Evolutionary conservation across 345 rosid genomes (phyloP), one percentile per base, ranked within the genome.

Genomic region (Aquilaria sinensis): DNA sequence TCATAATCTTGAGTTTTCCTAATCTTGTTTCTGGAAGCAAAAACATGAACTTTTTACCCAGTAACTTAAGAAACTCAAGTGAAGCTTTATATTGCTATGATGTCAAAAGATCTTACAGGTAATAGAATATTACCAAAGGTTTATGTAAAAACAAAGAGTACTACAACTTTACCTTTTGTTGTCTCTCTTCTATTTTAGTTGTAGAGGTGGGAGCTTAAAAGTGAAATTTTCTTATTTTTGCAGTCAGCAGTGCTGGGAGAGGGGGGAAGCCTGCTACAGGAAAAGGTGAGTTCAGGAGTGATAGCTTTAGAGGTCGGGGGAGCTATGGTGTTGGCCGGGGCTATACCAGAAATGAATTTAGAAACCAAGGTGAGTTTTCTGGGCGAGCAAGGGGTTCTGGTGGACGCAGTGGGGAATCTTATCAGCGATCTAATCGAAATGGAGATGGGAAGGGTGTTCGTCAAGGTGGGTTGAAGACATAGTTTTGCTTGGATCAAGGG

Each of bases 351-450:
- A 75, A 53, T 47, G 91, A 85, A 68, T 85, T 71, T 72, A 85
- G 88, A 77, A 72, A 62, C 73, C 90, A 78, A 65, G 88, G 85
- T 16, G 92, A 84, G 56, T 85, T 70, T 68, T 74, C 87, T 2
- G 87, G 80, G 60, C 77, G 92, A 70, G 82, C 86, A 9, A 87
- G 73, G 78, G 88, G 89, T 66, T 69, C 80, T 31, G 68, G 72
- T 57, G 85, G 83, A 15, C 77, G 85, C 29, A 65, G 64, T 47
- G 85, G 71, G 12, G 96, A 83, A 67, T 81, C 81, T 60, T 76
- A 80, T 53, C 87, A 77, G 57, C 79, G 83, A 41, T 78, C 64
- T 67, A 81, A 81, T 77, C 92, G 74, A 75, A 81, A 79, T 15
- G 92, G 77, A 67, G 74, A 67, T 7, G 56, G 81, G 61, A 81